Conservation (phyloP, 176 grass and related monocot species). For the Aegilops speltoides region DNA sequence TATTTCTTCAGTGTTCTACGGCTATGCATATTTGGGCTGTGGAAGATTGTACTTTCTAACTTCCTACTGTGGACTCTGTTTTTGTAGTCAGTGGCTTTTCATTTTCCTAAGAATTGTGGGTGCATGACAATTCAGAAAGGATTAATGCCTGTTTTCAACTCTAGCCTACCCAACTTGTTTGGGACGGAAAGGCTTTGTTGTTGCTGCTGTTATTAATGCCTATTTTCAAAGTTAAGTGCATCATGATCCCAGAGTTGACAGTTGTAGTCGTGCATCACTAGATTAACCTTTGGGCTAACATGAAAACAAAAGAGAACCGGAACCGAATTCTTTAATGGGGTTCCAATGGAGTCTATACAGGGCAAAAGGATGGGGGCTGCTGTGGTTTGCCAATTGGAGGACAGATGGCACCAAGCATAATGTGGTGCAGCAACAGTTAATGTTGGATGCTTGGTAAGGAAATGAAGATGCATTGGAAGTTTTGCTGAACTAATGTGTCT, state of each 20-base stretch:
- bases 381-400: not conserved
- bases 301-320: not conserved
- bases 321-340: not conserved
- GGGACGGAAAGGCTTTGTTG: too few species aligned
- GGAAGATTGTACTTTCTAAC: not conserved
- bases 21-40: not conserved
- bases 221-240: not conserved
- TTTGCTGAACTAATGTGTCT: not conserved
- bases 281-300: not conserved
- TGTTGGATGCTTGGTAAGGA: not conserved
- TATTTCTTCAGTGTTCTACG: not conserved
- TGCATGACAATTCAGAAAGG: constrained; percentile 5
- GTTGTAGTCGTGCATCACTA: not conserved
- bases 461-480: not conserved
- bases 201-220: not conserved
- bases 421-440: not conserved
- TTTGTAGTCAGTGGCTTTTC: not conserved
- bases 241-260: not conserved
- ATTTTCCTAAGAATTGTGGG: not conserved
- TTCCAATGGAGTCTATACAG: not conserved
- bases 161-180: too few species aligned
- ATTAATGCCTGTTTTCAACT: not conserved
- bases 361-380: not conserved
- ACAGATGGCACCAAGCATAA: not conserved
- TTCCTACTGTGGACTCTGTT: not conserved